phyloP scores from a whole-genome alignment of 768 basidiomycete genomes.

The Glaciozyma martinii region DNA sequence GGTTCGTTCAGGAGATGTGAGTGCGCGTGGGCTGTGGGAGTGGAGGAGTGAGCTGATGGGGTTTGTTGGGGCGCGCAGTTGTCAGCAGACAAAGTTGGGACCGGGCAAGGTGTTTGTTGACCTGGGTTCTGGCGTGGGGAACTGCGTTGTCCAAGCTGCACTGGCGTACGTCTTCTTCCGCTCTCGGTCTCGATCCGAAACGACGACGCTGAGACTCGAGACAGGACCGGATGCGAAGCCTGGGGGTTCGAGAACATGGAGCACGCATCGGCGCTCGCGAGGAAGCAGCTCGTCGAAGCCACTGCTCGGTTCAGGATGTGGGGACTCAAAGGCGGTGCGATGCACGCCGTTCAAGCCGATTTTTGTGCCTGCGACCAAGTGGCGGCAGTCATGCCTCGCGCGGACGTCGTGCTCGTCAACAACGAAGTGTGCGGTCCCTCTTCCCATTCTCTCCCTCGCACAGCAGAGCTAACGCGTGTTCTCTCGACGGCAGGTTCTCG shows the following conservation, averaged over 20 bases:
- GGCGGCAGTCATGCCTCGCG: slow-evolving; percentile 59
- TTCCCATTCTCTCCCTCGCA: neutral
- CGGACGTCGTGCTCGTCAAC: slow-evolving; percentile 86
- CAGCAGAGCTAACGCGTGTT: neutral
- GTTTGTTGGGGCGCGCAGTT: slow-evolving; percentile 44
- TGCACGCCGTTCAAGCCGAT: slow-evolving; percentile 74
- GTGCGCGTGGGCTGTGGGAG: slow-evolving; percentile 24
- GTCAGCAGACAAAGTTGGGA: slow-evolving; percentile 50
- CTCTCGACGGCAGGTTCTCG: slow-evolving; percentile 41
- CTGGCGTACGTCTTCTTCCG: slow-evolving; percentile 48
- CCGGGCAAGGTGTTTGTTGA: slow-evolving; percentile 67
- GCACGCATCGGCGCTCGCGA: slow-evolving; percentile 70
- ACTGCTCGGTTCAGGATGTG: slow-evolving; percentile 76
- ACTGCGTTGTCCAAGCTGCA: slow-evolving; percentile 70
- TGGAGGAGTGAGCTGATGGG: no score
- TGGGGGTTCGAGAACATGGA: slow-evolving; percentile 74
- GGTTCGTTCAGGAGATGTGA: slow-evolving; percentile 40
- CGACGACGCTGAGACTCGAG: neutral
- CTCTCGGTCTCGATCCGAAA: neutral
- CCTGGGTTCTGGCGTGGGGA: slow-evolving; percentile 77
- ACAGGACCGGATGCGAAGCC: slow-evolving; percentile 54
- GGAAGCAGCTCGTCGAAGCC: slow-evolving; percentile 64
- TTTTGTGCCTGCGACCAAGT: slow-evolving; percentile 65
- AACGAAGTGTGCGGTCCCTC: slow-evolving; percentile 38
- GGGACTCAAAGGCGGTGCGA: slow-evolving; percentile 66